phyloP scores from a whole-genome alignment of 73 alveolate species.

The Symbiodinium natans region DNA sequence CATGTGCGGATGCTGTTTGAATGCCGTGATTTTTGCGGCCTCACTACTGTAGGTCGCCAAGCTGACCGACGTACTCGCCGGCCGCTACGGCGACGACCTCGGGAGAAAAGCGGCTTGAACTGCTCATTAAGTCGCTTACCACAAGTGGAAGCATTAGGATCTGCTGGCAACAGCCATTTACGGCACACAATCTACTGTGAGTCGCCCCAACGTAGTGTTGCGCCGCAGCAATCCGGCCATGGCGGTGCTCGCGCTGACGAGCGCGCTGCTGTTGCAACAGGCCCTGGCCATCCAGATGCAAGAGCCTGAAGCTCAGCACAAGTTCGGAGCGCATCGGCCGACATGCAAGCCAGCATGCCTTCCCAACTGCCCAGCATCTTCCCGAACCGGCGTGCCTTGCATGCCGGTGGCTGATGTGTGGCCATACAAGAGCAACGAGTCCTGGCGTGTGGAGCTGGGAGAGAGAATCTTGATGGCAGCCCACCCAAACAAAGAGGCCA shows the following conservation, averaged over 20 bases:
- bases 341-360: slow-evolving; percentile 61
- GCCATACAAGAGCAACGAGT: slow-evolving; percentile 87
- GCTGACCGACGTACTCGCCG: neutral
- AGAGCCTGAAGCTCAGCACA: slow-evolving; percentile 8
- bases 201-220: neutral
- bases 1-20: no score
- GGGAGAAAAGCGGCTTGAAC: neutral
- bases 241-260: neutral
- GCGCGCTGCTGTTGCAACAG: slow-evolving; percentile 12
- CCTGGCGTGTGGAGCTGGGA: slow-evolving; percentile 69
- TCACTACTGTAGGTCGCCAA: neutral
- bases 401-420: slow-evolving; percentile 55
- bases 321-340: slow-evolving; percentile 44
- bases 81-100: neutral
- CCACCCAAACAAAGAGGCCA: slow-evolving; percentile 10
- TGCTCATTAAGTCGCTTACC: no score
- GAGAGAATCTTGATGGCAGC: slow-evolving; percentile 83
- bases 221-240: neutral
- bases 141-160: no score
- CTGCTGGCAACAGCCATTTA: neutral
- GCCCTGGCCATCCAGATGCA: slow-evolving; percentile 44
- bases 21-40: no score
- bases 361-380: slow-evolving; percentile 66
- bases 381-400: slow-evolving; percentile 80
- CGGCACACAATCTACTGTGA: neutral